A percentile compares a stretch with the other conserved stretches of the same genome.
Conservation (phyloP, 805 yeast genomes). For the Saccharomyces mikatae region DNA sequence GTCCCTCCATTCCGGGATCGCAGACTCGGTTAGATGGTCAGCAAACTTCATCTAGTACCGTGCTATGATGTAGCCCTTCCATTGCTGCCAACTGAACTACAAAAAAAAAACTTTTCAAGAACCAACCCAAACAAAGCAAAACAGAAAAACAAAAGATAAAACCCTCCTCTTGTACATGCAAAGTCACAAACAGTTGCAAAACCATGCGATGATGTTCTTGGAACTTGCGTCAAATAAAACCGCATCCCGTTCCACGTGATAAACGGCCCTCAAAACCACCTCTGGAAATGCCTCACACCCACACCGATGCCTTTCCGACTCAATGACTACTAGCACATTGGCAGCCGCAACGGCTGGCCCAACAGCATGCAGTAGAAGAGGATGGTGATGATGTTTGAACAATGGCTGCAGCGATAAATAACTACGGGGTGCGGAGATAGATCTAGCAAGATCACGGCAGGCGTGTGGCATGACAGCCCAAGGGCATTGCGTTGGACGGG, state of each 20-base stretch:
- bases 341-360: neutral
- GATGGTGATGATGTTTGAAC: neutral
- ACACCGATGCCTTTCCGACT: neutral
- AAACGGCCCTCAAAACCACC: neutral
- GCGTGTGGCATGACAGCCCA: neutral
- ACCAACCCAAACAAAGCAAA: neutral
- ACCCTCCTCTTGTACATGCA: neutral
- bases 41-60: conserved; percentile 48
- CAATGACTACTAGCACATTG: neutral
- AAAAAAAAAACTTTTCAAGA: neutral
- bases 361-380: neutral
- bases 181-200: neutral
- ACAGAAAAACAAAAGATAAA: neutral
- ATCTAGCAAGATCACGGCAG: neutral
- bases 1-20: conserved; percentile 82
- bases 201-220: neutral
- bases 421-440: neutral
- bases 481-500: neutral
- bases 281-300: neutral
- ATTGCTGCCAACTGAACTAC: neutral
- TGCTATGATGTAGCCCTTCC: conserved; percentile 1
- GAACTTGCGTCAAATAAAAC: neutral
- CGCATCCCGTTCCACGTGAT: neutral
- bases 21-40: conserved; percentile 53
- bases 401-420: neutral